Base-by-base conservation (phyloP, 805 yeast genomes). In the Metschnikowia peoriensis region DNA sequence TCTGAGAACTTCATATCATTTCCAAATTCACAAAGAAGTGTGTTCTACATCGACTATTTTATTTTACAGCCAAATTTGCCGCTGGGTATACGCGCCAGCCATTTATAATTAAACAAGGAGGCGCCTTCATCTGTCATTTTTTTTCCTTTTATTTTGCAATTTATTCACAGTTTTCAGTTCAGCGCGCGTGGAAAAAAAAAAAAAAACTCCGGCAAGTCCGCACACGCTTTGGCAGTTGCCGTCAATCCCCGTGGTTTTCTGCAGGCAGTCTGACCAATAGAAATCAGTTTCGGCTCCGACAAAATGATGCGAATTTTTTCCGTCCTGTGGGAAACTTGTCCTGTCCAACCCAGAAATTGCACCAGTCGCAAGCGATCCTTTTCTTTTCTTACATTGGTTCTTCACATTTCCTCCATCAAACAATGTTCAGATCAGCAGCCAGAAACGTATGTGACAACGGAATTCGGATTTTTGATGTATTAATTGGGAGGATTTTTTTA, bases 381-480 rank as follows among this genome's bases (percentile, higher is more conserved):
- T 41, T 42, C 46, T 46, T 41, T 38, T 43, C 38, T 38, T 43
- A 49, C 47, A 34, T 45, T 44, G 54, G 39, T 50, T 42, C 52
- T 44, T 44, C 48, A 46, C 51, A 49, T 46, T 45, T 46, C 45
- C 52, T 34, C 51, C 42, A 46, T 37, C 38, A 45, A 46, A 57
- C 32, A 39, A 59, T 59, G 62, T 52, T 59, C 52, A 59, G 58
- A 59, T 57, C 61, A 44, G 57, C 60, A 41, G 48, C 50, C 54
- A 59, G 52, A 53, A 59, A 56, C 56, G 62, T 59, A 59, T 52
- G 62, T 59, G 41, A 11, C 1, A 42, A n/a, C 12, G 10, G 8
- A 7, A 22, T 42, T 28, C 17, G 9, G 29, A 22, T 8, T 14
- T 28, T 29, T 28, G 14, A 12, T 27, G 7, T 6, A 9, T 11